Evolutionary conservation across 2,329 filamentous ascomycete species (phyloP), one percentile per base, ranked within the genome.

Genomic region (Cercospora zeina): DNA sequence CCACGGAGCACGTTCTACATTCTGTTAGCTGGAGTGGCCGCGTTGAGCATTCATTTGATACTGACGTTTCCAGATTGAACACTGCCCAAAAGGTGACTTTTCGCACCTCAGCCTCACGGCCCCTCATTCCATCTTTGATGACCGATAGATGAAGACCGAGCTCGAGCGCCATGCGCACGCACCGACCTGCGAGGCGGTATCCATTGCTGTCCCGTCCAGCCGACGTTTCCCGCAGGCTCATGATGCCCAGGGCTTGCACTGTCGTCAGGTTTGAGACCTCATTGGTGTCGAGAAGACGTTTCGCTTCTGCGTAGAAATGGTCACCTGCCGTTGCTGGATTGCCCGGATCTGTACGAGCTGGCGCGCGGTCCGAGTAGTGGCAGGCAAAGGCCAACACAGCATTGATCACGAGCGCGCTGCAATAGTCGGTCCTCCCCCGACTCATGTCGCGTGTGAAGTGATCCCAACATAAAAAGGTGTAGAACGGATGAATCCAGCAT

Each of bases 181-280:
- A 90, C 72, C 90, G 85, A 1, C 89, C 88, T 2, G 87, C 85
- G 65, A 89, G 88, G 62, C 85, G 88, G 80, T 88, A 90, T 55
- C 88, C 89, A 66, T 88, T 85, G 31, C 87, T 89, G 69, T 91
- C 87, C 34, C 88, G 81, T 0, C 88, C 88, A 27, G 66, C 63
- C 19, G 88, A 90, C 2, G 87, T 87, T 76, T 92, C 88, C 45
- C 89, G 80, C 65, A 91, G 86, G 5, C 87, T 87, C 87, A 93
- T 89, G 68, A 92, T 84, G 5, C 88, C 88, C 16, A 92, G 77
- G 1, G 89, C 89, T 76, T 92, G 89, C 49, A 90, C 87, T 4
- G 87, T 90, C 2, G 88, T 89, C 31, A 91, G 76, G 6, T 75
- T 83, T 64, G 89, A 84, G 57, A 85, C 83, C 62, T 89, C 78